Evolutionary conservation across 176 grass and related monocot genomes (phyloP), one percentile per base, ranked within the genome.

Genomic region (Rhynchospora pubera): DNA sequence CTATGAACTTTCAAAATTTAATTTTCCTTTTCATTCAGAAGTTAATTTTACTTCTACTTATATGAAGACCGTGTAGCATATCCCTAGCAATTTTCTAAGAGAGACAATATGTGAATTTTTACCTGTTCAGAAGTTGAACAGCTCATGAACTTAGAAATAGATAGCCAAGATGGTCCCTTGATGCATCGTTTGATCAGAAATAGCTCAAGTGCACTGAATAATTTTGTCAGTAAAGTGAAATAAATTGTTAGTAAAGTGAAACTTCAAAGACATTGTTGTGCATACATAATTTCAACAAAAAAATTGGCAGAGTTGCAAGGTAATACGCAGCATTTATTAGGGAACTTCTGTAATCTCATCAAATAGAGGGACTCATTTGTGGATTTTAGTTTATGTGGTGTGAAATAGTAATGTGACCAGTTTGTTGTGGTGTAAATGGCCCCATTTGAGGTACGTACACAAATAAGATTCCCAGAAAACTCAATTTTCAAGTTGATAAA

Each of bases 131-230:
- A 47, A 86, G 73, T 70, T 85, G 90, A 64, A 59, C 94, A 87
- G 67, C 82, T 84, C 55, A 50, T 55, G 77, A 99, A 99, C 85
- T 95, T 93, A 18, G 89, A 95, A 84, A 99, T 63, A 1, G 87
- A 93, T 7, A 99, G 78, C 96, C 96, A 99, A 85, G 89, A 91
- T 51, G 96, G 96, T 30, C 96, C 96, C 75, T 93, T 99, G 68
- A 99, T 93, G 79, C 92, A 89, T 61, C 96, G 95, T 87, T 99
- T 99, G 87, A 99, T 84, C 47, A 99, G 87, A 81, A 99, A 91
- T 52, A 99, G 64, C 83, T 99, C 96, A 74, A 99, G 89, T 67
- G 92, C 93, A 87, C 96, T 99, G 87, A 70, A 26, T 32, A 77
- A 5, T 39, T 39, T 39, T 39, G 12, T 30, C 13, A 28, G 26